Conservation (phyloP, 2,329 filamentous ascomycete genomes). For the Tympanopsis confertula region DNA sequence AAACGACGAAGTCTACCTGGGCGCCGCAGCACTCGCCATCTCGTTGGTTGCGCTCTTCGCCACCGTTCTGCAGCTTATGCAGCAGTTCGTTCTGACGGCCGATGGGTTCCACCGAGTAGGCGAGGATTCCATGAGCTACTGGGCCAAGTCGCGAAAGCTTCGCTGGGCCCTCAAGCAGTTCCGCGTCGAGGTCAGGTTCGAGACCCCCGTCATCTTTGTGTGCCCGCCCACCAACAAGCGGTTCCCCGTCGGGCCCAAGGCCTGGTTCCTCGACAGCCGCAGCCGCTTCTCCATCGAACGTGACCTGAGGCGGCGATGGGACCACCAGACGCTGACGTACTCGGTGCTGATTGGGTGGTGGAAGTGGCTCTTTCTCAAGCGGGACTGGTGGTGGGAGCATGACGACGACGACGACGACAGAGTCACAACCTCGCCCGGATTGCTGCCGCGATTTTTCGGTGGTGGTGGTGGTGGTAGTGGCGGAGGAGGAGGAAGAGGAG, state of each 20-base stretch:
- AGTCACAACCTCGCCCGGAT: background rate
- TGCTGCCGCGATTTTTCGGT: background rate
- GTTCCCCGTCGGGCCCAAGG: background rate
- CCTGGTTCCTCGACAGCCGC: background rate
- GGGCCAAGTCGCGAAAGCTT: conserved; percentile 27
- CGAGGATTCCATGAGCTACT: conserved; percentile 33
- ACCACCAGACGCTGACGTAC: background rate
- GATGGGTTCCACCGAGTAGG: conserved; percentile 35
- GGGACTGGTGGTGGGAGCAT: background rate
- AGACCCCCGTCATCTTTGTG: conserved; percentile 37
- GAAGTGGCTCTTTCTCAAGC: background rate
- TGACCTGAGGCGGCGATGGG: background rate
- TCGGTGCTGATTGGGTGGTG: background rate
- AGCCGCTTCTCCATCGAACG: background rate
- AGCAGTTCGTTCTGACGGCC: conserved; percentile 37
- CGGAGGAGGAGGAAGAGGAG: no score
- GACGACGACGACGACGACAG: background rate
- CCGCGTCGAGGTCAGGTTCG: conserved; percentile 35
- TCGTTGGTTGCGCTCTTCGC: conserved; percentile 32
- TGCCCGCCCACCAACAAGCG: conserved; percentile 24
- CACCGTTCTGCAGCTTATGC: conserved; percentile 32
- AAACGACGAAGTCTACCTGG: conserved; percentile 7
- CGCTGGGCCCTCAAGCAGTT: conserved; percentile 28
- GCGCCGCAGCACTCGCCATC: conserved; percentile 30
- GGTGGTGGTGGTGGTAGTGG: no score